These are phyloP conservation scores for Skeletonema tropicum DNA, from an alignment of 108 stramenopile genomes.

Conservation along the genomic window DNA sequence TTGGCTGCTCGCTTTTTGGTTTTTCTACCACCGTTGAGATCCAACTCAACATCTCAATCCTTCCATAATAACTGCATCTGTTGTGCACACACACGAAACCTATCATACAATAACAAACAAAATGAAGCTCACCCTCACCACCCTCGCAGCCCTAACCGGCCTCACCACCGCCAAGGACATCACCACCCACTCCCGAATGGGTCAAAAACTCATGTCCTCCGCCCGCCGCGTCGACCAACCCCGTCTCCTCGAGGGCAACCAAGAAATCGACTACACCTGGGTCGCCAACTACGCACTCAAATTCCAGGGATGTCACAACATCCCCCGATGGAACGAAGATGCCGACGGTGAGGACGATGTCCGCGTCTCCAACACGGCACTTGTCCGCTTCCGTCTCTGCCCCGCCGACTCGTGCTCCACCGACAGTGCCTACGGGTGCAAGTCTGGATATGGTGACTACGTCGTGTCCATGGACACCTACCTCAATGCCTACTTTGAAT, in stretches of 20 bases:
- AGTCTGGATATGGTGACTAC: conserved; percentile 77
- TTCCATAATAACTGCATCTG: too few relatives aligned
- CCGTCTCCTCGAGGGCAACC: neutral
- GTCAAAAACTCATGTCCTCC: conserved; percentile 53
- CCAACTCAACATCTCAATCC: too few relatives aligned
- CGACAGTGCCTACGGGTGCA: conserved; percentile 64
- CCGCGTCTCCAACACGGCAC: conserved; percentile 68
- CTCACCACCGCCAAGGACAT: conserved; percentile 35
- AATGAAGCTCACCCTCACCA: conserved; percentile 19
- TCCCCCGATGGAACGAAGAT: conserved; percentile 76
- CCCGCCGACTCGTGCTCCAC: conserved; percentile 63
- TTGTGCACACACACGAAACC: too few relatives aligned
- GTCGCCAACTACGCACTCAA: conserved; percentile 41
- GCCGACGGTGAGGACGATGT: conserved; percentile 68
- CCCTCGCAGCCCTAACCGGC: conserved; percentile 21
- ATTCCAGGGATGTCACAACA: conserved; percentile 89
- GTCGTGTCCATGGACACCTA: conserved; percentile 85
- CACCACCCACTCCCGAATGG: conserved; percentile 58
- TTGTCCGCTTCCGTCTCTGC: conserved; percentile 86
- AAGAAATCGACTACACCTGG: conserved; percentile 54
- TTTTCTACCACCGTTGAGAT: too few relatives aligned
- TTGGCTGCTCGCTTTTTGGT: too few relatives aligned
- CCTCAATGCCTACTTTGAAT: conserved; percentile 63
- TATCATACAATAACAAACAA: neutral
- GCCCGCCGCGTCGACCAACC: conserved; percentile 54